phyloP scores from a whole-genome alignment of 768 basidiomycete species.

The Suillus sp. region DNA sequence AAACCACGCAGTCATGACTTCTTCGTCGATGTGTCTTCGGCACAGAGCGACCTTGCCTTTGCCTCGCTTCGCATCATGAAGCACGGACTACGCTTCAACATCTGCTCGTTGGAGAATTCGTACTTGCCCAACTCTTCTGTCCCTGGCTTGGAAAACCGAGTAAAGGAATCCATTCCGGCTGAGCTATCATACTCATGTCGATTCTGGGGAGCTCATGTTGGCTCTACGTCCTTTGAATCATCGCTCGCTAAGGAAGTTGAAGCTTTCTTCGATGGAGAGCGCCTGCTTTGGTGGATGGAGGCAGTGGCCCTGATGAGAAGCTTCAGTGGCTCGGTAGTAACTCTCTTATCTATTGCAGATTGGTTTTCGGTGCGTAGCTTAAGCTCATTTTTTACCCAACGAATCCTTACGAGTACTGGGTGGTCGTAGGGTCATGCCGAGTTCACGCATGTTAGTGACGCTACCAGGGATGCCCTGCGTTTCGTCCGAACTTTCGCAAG shows the following conservation, averaged over 20 bases:
- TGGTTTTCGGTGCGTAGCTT: constrained; percentile 5
- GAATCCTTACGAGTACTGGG: background rate
- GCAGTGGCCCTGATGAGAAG: constrained; percentile 18
- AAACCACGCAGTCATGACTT: constrained; percentile 17
- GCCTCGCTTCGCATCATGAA: constrained; percentile 28
- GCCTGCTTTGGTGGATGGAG: background rate
- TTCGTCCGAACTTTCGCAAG: constrained; percentile 19
- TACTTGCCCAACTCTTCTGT: constrained; percentile 26
- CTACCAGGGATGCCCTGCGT: constrained; percentile 11
- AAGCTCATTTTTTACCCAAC: background rate
- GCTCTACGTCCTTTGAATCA: background rate
- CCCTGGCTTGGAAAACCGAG: constrained; percentile 11
- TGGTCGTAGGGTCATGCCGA: constrained; percentile 1
- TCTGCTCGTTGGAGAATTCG: constrained; percentile 26
- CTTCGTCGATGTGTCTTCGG: constrained; percentile 5
- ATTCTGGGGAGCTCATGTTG: constrained; percentile 36
- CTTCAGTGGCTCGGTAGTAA: background rate
- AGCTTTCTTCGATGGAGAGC: constrained; percentile 22
- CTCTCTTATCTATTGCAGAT: background rate
- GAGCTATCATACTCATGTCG: constrained; percentile 34
- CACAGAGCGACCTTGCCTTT: constrained; percentile 15
- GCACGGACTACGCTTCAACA: constrained; percentile 18
- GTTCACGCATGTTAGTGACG: background rate
- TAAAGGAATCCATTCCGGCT: constrained; percentile 25
- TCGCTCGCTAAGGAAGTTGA: constrained; percentile 18